Conservation (phyloP, 208 protist genomes). For the Porcisia deanei region DNA sequence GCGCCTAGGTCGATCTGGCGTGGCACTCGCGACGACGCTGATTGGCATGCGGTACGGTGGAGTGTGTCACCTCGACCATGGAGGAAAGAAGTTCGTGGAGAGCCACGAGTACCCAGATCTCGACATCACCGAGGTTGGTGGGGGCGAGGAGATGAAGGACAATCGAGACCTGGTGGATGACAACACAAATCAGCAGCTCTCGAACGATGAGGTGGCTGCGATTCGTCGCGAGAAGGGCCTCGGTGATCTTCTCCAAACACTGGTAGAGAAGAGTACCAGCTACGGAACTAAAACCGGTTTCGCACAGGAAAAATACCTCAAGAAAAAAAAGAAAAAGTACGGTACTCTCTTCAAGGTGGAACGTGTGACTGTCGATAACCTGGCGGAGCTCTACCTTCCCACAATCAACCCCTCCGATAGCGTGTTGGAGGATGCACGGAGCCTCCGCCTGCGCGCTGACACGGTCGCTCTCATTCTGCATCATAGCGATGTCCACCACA, state of each 20-base stretch:
- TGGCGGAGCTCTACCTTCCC: conserved; percentile 79
- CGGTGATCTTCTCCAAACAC: conserved; percentile 68
- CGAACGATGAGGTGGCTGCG: conserved; percentile 70
- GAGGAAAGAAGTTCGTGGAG: conserved; percentile 47
- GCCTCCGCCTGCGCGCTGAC: conserved; percentile 79
- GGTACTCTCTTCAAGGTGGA: conserved; percentile 86
- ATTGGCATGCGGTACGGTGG: conserved; percentile 83
- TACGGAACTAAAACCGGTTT: conserved; percentile 90
- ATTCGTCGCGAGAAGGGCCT: conserved; percentile 79
- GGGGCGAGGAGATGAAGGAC: conserved; percentile 51
- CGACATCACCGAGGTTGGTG: conserved; percentile 63
- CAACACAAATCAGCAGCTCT: conserved; percentile 82
- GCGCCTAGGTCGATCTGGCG: conserved; percentile 67
- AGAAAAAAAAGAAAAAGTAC: conserved; percentile 92
- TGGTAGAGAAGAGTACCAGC: conserved; percentile 86
- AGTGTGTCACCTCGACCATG: conserved; percentile 69
- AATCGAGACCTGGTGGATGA: conserved; percentile 84
- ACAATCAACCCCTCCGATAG: conserved; percentile 81
- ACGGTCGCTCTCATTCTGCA: conserved; percentile 85
- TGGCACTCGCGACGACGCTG: conserved; percentile 64
- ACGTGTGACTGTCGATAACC: conserved; percentile 62
- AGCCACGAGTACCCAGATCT: conserved; percentile 87
- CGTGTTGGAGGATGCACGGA: conserved; percentile 58
- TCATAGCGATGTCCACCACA: conserved; percentile 81
- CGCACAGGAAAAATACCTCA: conserved; percentile 93